These are phyloP conservation scores for Grammothele lineata DNA, from an alignment of 768 basidiomycete genomes.

Conservation along the genomic window DNA sequence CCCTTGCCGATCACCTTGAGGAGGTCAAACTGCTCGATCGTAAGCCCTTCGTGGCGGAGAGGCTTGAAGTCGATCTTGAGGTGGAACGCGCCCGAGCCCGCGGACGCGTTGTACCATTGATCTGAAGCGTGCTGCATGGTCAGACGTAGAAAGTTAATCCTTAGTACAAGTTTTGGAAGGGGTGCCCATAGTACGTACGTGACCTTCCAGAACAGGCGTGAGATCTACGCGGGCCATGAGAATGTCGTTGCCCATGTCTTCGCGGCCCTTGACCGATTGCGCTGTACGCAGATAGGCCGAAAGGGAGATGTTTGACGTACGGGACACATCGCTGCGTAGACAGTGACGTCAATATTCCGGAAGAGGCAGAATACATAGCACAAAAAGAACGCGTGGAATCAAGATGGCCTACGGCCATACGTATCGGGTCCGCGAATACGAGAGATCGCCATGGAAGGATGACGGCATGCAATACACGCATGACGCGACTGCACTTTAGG, in stretches of 20 bases:
- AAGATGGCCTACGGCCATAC: background rate
- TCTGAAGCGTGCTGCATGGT: conserved; percentile 71
- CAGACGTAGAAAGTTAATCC: background rate
- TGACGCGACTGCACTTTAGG: too few species aligned
- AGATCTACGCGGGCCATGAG: conserved; percentile 92
- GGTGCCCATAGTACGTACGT: conserved; percentile 46
- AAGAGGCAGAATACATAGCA: too few species aligned
- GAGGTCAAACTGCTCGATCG: conserved; percentile 96
- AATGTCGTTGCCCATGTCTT: conserved; percentile 97
- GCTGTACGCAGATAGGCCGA: conserved; percentile 89
- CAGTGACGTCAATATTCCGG: too few species aligned
- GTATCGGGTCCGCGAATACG: too few species aligned
- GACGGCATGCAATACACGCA: too few species aligned
- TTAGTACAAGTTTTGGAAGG: too few species aligned
- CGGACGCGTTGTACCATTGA: conserved; percentile 83
- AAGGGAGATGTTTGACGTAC: conserved; percentile 87
- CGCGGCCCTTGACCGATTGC: conserved; percentile 63
- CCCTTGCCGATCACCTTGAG: conserved; percentile 99
- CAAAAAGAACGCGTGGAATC: too few species aligned
- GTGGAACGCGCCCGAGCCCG: conserved; percentile 89
- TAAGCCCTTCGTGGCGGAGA: conserved; percentile 73
- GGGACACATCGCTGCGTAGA: conserved; percentile 81
- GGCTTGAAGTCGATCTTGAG: conserved; percentile 95
- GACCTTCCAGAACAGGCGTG: conserved; percentile 75
- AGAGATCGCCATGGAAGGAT: too few species aligned